Evolutionary conservation across 2,329 filamentous ascomycete genomes (phyloP).

Genomic region (Dryadomyces sulphureus): DNA sequence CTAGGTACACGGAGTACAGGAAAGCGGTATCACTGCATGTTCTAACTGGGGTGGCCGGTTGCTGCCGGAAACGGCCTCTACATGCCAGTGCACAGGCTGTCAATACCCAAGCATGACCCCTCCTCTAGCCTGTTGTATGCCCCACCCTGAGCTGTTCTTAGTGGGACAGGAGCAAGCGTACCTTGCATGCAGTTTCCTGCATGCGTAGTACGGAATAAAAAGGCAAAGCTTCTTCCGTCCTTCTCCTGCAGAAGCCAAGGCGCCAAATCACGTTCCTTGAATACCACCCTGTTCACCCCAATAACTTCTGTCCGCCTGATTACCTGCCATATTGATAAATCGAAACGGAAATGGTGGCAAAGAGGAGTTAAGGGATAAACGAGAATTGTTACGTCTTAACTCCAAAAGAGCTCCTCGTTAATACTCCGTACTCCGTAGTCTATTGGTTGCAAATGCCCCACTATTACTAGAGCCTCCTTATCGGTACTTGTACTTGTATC

Average conservation of each 20-base stretch:
- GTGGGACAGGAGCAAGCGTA: neutral
- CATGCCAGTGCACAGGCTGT: slow-evolving; percentile 1
- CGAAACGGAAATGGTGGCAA: neutral
- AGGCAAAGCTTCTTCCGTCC: neutral
- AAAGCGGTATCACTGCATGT: too few relatives aligned
- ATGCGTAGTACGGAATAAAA: neutral
- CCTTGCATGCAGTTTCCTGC: neutral
- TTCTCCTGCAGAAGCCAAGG: neutral
- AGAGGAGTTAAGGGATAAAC: neutral
- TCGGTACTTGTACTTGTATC: too few relatives aligned
- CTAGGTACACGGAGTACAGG: neutral
- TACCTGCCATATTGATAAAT: neutral
- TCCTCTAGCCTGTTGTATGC: neutral
- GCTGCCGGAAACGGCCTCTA: slow-evolving; percentile 6
- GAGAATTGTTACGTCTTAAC: neutral
- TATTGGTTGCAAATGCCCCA: neutral
- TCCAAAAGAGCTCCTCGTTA: too few relatives aligned
- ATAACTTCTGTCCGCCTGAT: neutral
- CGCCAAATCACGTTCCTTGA: neutral
- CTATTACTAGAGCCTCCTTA: neutral
- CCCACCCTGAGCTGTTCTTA: neutral
- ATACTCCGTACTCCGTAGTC: neutral
- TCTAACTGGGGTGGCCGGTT: slow-evolving; percentile 1
- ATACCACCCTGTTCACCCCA: neutral
- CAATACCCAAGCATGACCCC: neutral